Evolutionary conservation across 2,329 filamentous ascomycete species (phyloP).

Genomic region (Pseudocercospora cruenta): DNA sequence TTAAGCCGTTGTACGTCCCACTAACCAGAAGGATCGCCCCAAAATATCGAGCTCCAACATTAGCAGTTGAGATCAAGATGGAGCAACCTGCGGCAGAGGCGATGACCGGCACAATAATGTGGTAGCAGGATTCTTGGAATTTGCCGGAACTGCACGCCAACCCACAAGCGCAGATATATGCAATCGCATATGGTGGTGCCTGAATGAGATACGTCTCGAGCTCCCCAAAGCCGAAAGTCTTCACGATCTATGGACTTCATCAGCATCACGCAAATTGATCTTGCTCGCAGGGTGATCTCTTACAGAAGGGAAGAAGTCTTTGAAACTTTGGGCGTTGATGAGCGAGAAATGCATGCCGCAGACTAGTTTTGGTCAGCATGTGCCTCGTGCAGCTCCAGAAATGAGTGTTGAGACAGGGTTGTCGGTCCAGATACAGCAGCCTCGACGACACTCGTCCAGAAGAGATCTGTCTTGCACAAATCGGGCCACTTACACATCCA

Average conservation of each 20-base stretch:
- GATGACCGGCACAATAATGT: slow-evolving; percentile 30
- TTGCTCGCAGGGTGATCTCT: background rate
- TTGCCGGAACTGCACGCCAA: slow-evolving; percentile 37
- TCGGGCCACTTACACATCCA: too few relatives aligned
- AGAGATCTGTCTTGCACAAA: too few relatives aligned
- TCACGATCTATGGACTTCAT: too few relatives aligned
- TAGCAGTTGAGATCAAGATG: slow-evolving; percentile 38
- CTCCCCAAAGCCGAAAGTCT: slow-evolving; percentile 13
- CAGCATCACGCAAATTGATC: too few relatives aligned
- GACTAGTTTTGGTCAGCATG: slow-evolving; percentile 38
- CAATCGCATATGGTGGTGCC: slow-evolving; percentile 45
- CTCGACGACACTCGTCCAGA: too few relatives aligned
- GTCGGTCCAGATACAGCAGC: too few relatives aligned
- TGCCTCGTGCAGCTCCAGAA: too few relatives aligned
- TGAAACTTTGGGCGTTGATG: slow-evolving; percentile 40
- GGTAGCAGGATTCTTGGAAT: slow-evolving; percentile 29
- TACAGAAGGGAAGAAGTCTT: slow-evolving; percentile 41
- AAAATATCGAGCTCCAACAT: slow-evolving; percentile 39
- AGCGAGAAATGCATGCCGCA: slow-evolving; percentile 45
- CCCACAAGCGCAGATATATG: slow-evolving; percentile 34
- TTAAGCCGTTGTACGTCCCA: slow-evolving; percentile 42
- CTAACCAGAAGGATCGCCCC: slow-evolving; percentile 37
- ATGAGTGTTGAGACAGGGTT: too few relatives aligned
- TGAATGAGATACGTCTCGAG: slow-evolving; percentile 46
- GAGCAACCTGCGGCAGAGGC: slow-evolving; percentile 32